Evolutionary conservation across 805 yeast genomes (phyloP).

Genomic region (Sugiyamaella marilandica): DNA sequence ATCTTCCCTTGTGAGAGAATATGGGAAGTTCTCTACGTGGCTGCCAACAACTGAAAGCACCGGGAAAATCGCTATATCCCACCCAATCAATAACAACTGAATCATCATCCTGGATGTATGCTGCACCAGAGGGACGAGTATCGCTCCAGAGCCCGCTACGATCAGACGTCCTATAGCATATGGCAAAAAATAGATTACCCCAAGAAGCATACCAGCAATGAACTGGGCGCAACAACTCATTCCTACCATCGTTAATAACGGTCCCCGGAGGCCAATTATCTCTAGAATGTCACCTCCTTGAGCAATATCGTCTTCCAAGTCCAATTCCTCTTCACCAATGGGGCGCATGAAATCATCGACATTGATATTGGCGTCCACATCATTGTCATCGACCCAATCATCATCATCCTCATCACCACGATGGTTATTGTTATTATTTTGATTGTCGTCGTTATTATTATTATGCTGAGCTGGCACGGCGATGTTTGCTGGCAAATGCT

Average conservation of each 20-base stretch:
- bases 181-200: slow-evolving; percentile 24
- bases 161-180: slow-evolving; percentile 24
- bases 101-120: not conserved
- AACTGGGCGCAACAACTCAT: slow-evolving; percentile 21
- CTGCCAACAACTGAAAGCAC: not conserved
- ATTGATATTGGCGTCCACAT: not conserved
- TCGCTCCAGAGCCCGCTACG: not conserved
- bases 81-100: not conserved
- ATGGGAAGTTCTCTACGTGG: not conserved
- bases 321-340: slow-evolving; percentile 1
- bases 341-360: not conserved
- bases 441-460: not conserved
- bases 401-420: not conserved
- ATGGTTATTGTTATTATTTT: not conserved
- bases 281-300: slow-evolving; percentile 24
- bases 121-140: not conserved
- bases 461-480: not conserved
- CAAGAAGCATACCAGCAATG: slow-evolving; percentile 14
- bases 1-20: not conserved
- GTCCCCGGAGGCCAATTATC: slow-evolving; percentile 27
- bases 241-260: slow-evolving; percentile 20
- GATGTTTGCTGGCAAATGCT: not conserved
- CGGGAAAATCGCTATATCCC: not conserved
- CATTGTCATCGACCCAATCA: not conserved
- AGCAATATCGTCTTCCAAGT: slow-evolving; percentile 16